phyloP scores from a whole-genome alignment of 495 filamentous ascomycete genomes.

The Penicillium riverlandense region DNA sequence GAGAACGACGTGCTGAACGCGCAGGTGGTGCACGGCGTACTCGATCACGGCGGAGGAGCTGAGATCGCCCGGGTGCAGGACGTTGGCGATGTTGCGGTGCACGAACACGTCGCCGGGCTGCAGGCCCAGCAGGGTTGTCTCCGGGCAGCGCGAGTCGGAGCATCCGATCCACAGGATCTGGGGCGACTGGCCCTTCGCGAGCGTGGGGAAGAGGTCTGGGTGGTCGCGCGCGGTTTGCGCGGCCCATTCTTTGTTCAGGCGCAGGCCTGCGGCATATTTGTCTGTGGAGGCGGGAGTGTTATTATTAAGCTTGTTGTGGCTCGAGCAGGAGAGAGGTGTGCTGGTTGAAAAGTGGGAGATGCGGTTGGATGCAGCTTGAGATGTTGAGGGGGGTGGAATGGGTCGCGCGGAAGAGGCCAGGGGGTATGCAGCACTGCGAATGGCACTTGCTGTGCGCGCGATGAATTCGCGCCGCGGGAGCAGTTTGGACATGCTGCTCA shows the following conservation, averaged over 20 bases:
- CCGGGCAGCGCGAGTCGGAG: slow-evolving; percentile 82
- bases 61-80: slow-evolving; percentile 71
- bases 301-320: slow-evolving; percentile 4
- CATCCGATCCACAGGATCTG: slow-evolving; percentile 89
- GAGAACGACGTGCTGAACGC: slow-evolving; percentile 76
- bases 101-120: slow-evolving; percentile 87
- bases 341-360: slow-evolving; percentile 16
- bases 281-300: slow-evolving; percentile 12
- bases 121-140: slow-evolving; percentile 74
- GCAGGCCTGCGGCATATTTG: slow-evolving; percentile 24
- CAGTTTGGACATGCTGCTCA: slow-evolving; percentile 17
- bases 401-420: not conserved
- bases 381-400: not conserved
- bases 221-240: slow-evolving; percentile 56
- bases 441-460: slow-evolving; percentile 2
- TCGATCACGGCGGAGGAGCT: slow-evolving; percentile 73
- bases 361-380: not conserved
- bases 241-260: slow-evolving; percentile 63
- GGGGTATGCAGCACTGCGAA: not conserved
- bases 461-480: slow-evolving; percentile 10
- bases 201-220: slow-evolving; percentile 64
- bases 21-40: slow-evolving; percentile 67
- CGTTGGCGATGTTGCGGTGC: slow-evolving; percentile 93
- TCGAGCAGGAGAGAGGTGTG: slow-evolving; percentile 11
- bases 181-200: slow-evolving; percentile 63